phyloP scores from a whole-genome alignment of 805 yeast genomes.

The Ogataea nakhonphanomensis region DNA sequence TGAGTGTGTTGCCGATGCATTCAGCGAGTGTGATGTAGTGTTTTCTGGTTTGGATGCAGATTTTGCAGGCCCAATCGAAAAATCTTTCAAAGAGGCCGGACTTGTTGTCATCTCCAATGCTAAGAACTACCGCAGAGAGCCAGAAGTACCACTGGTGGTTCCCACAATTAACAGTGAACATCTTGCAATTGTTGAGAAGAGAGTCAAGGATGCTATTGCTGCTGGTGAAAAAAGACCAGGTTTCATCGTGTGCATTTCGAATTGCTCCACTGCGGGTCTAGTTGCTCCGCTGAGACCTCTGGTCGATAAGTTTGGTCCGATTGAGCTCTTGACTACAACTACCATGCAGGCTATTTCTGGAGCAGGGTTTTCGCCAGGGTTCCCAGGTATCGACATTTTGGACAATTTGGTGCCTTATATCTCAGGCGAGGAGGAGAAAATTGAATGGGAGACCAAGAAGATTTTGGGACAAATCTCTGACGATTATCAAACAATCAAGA shows the following conservation, averaged over 20 bases:
- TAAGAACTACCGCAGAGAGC: slow-evolving; percentile 87
- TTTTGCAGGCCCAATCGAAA: slow-evolving; percentile 89
- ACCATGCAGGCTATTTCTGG: slow-evolving; percentile 98
- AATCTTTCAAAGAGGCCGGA: slow-evolving; percentile 77
- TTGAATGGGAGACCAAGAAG: slow-evolving; percentile 97
- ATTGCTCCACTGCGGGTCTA: slow-evolving; percentile 97
- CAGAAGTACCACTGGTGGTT: slow-evolving; percentile 86
- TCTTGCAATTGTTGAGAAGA: slow-evolving; percentile 63
- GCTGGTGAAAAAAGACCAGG: slow-evolving; percentile 65
- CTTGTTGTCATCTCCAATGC: slow-evolving; percentile 89
- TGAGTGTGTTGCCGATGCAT: slow-evolving; percentile 73
- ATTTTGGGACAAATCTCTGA: slow-evolving; percentile 68
- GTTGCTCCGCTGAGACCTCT: slow-evolving; percentile 97
- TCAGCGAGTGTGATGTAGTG: slow-evolving; percentile 88
- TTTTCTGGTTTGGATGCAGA: slow-evolving; percentile 94
- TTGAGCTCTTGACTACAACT: slow-evolving; percentile 80
- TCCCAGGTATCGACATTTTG: slow-evolving; percentile 88
- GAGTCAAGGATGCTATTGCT: slow-evolving; percentile 51
- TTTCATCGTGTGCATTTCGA: slow-evolving; percentile 89
- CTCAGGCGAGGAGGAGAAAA: slow-evolving; percentile 96
- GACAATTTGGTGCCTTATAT: slow-evolving; percentile 95
- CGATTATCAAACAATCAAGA: slow-evolving; percentile 51
- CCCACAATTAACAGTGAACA: slow-evolving; percentile 96
- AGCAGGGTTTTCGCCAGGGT: slow-evolving; percentile 98
- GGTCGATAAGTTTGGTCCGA: slow-evolving; percentile 85